Conservation (phyloP, 2,329 filamentous ascomycete species). For the Colletotrichum brevisporum region DNA sequence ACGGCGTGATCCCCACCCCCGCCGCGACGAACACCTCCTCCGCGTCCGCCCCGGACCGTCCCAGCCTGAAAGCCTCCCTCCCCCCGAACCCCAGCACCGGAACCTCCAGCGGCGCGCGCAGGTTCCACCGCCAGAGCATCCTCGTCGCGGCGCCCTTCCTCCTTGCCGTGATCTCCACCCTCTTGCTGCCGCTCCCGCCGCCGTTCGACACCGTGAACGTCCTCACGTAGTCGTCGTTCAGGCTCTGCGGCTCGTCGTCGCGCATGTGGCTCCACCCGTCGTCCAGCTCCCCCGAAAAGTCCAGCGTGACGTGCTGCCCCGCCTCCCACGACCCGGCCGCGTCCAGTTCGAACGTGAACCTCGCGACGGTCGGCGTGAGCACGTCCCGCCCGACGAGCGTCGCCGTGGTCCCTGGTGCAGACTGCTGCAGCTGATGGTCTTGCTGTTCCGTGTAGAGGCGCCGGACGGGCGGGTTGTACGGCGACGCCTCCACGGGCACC, state of each 20-base stretch:
- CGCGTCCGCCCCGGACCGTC: slow-evolving; percentile 44
- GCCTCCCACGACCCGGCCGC: slow-evolving; percentile 66
- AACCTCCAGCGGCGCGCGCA: slow-evolving; percentile 70
- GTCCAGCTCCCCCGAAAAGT: slow-evolving; percentile 78
- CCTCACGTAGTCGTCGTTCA: slow-evolving; percentile 88
- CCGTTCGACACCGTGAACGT: slow-evolving; percentile 85
- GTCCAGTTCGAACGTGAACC: slow-evolving; percentile 68
- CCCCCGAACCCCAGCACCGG: slow-evolving; percentile 83
- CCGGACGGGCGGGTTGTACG: slow-evolving; percentile 84
- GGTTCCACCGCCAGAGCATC: slow-evolving; percentile 73
- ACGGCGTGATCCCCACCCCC: slow-evolving; percentile 86
- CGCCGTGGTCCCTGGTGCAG: slow-evolving; percentile 54
- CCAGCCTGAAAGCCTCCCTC: slow-evolving; percentile 56
- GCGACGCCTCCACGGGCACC: slow-evolving; percentile 70
- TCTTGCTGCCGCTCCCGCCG: slow-evolving; percentile 55
- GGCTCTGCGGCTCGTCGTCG: slow-evolving; percentile 81
- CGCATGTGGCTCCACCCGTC: slow-evolving; percentile 87
- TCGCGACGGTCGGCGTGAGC: slow-evolving; percentile 76
- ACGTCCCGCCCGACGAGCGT: slow-evolving; percentile 70
- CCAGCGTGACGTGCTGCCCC: slow-evolving; percentile 84
- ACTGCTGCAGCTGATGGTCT: slow-evolving; percentile 18
- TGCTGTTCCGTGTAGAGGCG: slow-evolving; percentile 74
- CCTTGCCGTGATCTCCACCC: slow-evolving; percentile 79
- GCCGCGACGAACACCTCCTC: slow-evolving; percentile 77
- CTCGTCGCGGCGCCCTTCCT: slow-evolving; percentile 78